Conservation (phyloP, 192 early-diverging fungal genomes). For the Martensiomyces pterosporus region DNA sequence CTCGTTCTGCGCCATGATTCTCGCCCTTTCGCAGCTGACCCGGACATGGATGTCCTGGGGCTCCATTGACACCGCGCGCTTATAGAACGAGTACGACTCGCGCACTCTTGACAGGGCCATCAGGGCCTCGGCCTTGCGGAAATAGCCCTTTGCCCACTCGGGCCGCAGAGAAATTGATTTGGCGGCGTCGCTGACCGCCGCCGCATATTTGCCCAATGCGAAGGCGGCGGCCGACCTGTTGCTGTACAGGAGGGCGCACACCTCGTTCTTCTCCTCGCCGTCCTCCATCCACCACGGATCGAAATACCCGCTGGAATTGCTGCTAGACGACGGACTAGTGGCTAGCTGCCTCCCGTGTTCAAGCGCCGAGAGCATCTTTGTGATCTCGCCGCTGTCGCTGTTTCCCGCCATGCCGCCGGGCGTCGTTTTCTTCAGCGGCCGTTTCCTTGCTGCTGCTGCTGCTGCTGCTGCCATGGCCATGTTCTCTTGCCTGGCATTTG, state of each 20-base stretch:
- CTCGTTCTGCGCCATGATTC: conserved; percentile 55
- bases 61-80: conserved; percentile 46
- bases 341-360: too few species aligned
- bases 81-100: conserved; percentile 49
- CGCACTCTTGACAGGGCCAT: conserved; percentile 49
- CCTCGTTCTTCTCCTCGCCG: conserved; percentile 31
- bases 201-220: conserved; percentile 36
- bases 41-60: conserved; percentile 52
- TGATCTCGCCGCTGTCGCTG: not conserved
- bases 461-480: not conserved
- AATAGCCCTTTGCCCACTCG: conserved; percentile 57
- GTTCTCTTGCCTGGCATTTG: too few species aligned
- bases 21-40: conserved; percentile 50
- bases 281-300: conserved; percentile 24
- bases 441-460: conserved; percentile 3
- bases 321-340: too few species aligned
- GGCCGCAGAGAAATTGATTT: conserved; percentile 23
- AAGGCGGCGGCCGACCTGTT: conserved; percentile 41
- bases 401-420: conserved; percentile 2
- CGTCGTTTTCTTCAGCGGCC: conserved; percentile 1
- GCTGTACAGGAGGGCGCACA: conserved; percentile 40
- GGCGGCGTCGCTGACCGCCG: conserved; percentile 32
- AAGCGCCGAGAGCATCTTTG: too few species aligned
- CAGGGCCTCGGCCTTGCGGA: conserved; percentile 57
- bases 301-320: too few species aligned